Percentiles rank a stretch among this genome's conserved stretches.
Conservation (phyloP, 768 basidiomycete species). For the Leccinellum luteum region DNA sequence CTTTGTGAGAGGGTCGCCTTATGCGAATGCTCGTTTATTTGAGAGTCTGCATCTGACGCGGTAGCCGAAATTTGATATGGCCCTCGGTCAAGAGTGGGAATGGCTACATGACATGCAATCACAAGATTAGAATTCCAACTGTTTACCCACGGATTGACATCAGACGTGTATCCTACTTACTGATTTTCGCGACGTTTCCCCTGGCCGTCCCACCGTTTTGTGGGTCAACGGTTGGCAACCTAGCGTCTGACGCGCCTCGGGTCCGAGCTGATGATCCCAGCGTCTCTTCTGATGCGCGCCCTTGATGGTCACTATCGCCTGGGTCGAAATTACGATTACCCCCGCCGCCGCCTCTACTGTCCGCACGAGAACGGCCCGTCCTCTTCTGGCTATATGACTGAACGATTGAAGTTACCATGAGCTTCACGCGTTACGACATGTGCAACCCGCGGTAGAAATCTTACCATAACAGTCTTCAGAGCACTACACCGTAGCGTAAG, state of each 20-base stretch:
- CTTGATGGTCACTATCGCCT: constrained; percentile 36
- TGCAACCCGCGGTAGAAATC: constrained; percentile 13
- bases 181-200: constrained; percentile 20
- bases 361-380: constrained; percentile 48
- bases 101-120: constrained; percentile 19
- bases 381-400: constrained; percentile 81
- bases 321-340: constrained; percentile 36
- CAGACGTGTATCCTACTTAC: constrained; percentile 28
- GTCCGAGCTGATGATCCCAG: constrained; percentile 37
- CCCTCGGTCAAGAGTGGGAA: constrained; percentile 17
- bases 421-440: constrained; percentile 4
- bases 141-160: constrained; percentile 19
- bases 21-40: constrained; percentile 19
- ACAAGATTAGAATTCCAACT: constrained; percentile 24
- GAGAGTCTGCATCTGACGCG: constrained; percentile 10
- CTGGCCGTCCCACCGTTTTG: constrained; percentile 21
- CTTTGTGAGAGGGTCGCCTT: constrained; percentile 23
- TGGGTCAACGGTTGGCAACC: constrained; percentile 30
- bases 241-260: constrained; percentile 75
- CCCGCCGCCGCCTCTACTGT: constrained; percentile 46
- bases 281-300: constrained; percentile 34
- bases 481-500: constrained; percentile 44
- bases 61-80: constrained; percentile 13
- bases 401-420: constrained; percentile 16
- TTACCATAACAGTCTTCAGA: constrained; percentile 80